Conservation (phyloP, 1,284 basidiomycete species). For the Naganishia liquefaciens region DNA sequence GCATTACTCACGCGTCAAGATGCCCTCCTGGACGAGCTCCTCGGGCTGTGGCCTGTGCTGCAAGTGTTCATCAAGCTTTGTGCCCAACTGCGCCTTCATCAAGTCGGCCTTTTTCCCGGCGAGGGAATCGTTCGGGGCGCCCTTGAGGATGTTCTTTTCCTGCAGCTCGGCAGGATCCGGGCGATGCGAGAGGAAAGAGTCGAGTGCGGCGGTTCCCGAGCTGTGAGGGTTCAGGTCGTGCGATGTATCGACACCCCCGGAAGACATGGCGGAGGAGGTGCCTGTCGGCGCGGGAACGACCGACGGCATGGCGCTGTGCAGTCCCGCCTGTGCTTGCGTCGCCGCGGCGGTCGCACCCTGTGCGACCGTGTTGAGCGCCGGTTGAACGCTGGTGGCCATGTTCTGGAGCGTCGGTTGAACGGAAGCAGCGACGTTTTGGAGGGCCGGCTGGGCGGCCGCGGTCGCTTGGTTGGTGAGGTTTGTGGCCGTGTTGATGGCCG, state of each 20-base stretch:
- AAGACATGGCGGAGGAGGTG: conserved; percentile 6
- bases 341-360: conserved; percentile 35
- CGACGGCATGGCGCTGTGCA: conserved; percentile 42
- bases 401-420: conserved; percentile 21
- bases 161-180: conserved; percentile 67
- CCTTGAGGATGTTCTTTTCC: conserved; percentile 73
- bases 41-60: conserved; percentile 66
- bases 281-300: conserved; percentile 40
- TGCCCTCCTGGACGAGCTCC: conserved; percentile 71
- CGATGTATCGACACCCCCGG: conserved; percentile 44
- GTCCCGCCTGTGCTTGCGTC: conserved; percentile 45
- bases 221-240: conserved; percentile 43
- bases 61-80: conserved; percentile 69
- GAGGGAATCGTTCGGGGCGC: conserved; percentile 49
- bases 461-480: conserved; percentile 43
- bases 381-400: conserved; percentile 36
- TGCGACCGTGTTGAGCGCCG: conserved; percentile 11
- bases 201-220: conserved; percentile 56
- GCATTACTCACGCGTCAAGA: conserved; percentile 60
- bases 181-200: conserved; percentile 62
- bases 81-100: conserved; percentile 61
- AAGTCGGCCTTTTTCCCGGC: conserved; percentile 27
- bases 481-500: conserved; percentile 40
- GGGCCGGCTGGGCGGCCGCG: conserved; percentile 38
- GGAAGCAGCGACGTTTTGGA: conserved; percentile 10